phyloP scores from a whole-genome alignment of 2,329 filamentous ascomycete species.

The Sporothrix globosa region DNA sequence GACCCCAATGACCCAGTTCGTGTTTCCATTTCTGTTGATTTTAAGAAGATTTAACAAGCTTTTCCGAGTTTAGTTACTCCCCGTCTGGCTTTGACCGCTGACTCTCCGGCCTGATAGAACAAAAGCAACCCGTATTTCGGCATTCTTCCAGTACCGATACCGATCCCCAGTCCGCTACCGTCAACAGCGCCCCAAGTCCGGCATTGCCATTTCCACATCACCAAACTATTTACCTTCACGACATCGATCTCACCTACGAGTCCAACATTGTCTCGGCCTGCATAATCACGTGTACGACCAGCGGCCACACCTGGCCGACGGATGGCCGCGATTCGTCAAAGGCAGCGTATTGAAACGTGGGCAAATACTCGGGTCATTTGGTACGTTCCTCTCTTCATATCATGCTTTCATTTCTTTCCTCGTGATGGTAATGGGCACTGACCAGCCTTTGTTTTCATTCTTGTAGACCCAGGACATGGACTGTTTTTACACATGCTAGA shows the following conservation, averaged over 20 bases:
- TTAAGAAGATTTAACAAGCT: neutral
- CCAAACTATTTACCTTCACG: no score
- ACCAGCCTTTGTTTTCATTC: neutral
- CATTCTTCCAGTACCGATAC: neutral
- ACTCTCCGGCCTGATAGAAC: neutral
- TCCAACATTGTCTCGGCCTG: neutral
- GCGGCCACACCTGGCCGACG: neutral
- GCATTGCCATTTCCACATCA: neutral
- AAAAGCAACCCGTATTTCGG: neutral
- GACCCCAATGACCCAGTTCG: neutral
- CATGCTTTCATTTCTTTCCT: neutral
- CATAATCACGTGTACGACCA: neutral
- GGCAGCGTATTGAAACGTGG: neutral
- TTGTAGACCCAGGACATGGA: neutral
- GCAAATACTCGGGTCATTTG: neutral
- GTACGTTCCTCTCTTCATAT: neutral
- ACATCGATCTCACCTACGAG: no score
- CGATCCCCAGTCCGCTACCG: neutral
- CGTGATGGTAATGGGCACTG: neutral
- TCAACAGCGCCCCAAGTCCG: neutral
- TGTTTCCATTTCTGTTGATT: neutral
- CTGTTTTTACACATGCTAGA: neutral
- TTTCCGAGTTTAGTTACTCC: no score
- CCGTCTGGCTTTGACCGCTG: no score
- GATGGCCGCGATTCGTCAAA: neutral